A percentile compares a stretch with the other conserved stretches of the same genome.
Conservation (phyloP, 495 filamentous ascomycete species). For the Neurospora terricola region DNA sequence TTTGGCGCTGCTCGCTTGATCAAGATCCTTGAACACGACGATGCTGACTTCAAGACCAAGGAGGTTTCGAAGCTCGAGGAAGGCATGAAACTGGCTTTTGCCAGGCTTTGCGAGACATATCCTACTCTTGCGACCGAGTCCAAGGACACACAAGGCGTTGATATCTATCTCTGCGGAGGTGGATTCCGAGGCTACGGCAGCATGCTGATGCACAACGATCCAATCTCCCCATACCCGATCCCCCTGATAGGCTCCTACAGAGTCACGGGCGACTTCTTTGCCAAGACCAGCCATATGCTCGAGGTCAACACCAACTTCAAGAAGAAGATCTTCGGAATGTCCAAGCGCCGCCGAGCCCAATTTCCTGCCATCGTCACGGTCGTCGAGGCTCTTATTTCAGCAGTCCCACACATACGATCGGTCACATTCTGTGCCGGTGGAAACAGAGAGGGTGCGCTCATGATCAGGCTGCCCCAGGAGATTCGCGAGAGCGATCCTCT, state of each 20-base stretch:
- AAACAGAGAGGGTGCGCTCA: conserved; percentile 74
- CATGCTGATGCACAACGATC: conserved; percentile 62
- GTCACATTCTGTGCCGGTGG: conserved; percentile 80
- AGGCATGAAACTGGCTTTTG: conserved; percentile 53
- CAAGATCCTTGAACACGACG: conserved; percentile 40
- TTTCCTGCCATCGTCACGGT: conserved; percentile 77
- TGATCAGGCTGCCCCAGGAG: conserved; percentile 48
- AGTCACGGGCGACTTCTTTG: conserved; percentile 51
- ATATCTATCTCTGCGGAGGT: conserved; percentile 79
- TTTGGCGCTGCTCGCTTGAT: conserved; percentile 82
- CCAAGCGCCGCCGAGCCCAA: conserved; percentile 67
- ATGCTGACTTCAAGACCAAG: conserved; percentile 29
- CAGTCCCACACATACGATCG: conserved; percentile 58
- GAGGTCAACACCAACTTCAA: conserved; percentile 42
- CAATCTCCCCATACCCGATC: conserved; percentile 68
- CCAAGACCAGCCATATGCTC: conserved; percentile 48
- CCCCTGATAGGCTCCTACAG: conserved; percentile 76
- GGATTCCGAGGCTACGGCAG: conserved; percentile 89
- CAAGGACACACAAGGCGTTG: conserved; percentile 45
- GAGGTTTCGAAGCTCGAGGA: conserved; percentile 48
- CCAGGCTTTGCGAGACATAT: conserved; percentile 48
- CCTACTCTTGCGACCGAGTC: conserved; percentile 29
- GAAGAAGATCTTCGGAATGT: conserved; percentile 67
- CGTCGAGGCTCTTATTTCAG: conserved; percentile 57
- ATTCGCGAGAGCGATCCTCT: conserved; percentile 58